Conservation (phyloP, 495 filamentous ascomycete species). For the Penicillium fimorum region DNA sequence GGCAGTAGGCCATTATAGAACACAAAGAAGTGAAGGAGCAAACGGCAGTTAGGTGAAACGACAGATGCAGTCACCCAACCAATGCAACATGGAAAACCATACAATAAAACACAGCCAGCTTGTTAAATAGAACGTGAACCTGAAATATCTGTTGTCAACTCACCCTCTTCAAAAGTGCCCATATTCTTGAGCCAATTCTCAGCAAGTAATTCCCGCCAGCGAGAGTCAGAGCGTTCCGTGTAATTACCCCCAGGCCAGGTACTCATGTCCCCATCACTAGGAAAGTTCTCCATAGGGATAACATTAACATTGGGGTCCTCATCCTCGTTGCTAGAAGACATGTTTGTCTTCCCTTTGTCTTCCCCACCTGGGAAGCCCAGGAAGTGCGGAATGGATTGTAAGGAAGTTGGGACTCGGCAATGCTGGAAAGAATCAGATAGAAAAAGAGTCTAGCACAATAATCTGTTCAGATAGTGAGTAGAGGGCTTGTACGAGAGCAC, state of each 20-base stretch:
- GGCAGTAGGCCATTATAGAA: neutral
- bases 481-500: neutral
- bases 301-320: conserved; percentile 28
- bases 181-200: conserved; percentile 37
- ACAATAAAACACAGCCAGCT: neutral
- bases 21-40: neutral
- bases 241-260: conserved; percentile 34
- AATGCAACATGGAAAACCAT: neutral
- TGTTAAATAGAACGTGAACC: neutral
- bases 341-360: neutral
- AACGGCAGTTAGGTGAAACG: neutral
- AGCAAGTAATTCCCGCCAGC: conserved; percentile 36
- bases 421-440: neutral
- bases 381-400: neutral
- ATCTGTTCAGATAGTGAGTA: neutral
- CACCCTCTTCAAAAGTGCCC: conserved; percentile 35
- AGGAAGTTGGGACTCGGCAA: neutral
- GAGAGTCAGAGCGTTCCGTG: conserved; percentile 17
- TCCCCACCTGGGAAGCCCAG: neutral
- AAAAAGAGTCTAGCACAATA: neutral
- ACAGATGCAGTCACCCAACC: neutral
- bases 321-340: conserved; percentile 8
- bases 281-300: conserved; percentile 29
- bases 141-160: conserved; percentile 13
- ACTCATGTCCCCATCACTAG: conserved; percentile 35